phyloP scores from a whole-genome alignment of 2,329 filamentous ascomycete species.

The Venturia carpophila region DNA sequence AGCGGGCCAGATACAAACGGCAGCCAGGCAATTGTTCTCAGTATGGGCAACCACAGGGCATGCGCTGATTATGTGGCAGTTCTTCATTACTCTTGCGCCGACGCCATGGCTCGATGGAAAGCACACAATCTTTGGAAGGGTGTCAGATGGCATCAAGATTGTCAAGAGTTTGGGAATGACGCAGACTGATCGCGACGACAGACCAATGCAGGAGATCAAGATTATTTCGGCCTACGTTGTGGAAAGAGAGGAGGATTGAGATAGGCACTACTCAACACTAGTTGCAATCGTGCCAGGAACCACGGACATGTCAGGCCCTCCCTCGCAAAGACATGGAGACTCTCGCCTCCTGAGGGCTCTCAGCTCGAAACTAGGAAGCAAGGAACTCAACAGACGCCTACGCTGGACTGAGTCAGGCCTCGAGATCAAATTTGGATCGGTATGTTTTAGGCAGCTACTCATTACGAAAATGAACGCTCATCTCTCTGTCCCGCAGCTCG shows the following conservation, averaged over 20 bases:
- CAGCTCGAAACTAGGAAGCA: background rate
- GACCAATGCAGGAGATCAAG: slow-evolving; percentile 72
- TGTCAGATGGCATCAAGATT: slow-evolving; percentile 74
- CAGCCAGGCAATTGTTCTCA: slow-evolving; percentile 46
- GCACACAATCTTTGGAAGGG: slow-evolving; percentile 91
- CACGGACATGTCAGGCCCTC: background rate
- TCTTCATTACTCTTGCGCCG: slow-evolving; percentile 90
- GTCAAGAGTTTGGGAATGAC: slow-evolving; percentile 83
- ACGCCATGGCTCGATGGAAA: slow-evolving; percentile 96
- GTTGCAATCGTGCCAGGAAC: background rate
- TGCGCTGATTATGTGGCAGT: slow-evolving; percentile 81
- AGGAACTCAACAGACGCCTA: background rate
- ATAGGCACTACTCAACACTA: background rate
- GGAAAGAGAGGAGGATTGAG: slow-evolving; percentile 41
- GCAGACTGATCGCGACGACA: slow-evolving; percentile 72
- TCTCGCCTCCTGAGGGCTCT: background rate
- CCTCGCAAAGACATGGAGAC: background rate
- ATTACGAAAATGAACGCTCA: background rate
- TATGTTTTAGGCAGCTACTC: background rate
- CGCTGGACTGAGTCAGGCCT: background rate
- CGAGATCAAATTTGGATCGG: background rate
- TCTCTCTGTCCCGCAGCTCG: background rate
- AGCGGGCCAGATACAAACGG: slow-evolving; percentile 88
- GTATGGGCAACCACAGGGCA: background rate
- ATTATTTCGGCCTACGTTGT: slow-evolving; percentile 66